A percentile compares a stretch with the other conserved stretches of the same genome.
phyloP scores from a whole-genome alignment of 176 grass and related monocot species.

The Carex scoparia region DNA sequence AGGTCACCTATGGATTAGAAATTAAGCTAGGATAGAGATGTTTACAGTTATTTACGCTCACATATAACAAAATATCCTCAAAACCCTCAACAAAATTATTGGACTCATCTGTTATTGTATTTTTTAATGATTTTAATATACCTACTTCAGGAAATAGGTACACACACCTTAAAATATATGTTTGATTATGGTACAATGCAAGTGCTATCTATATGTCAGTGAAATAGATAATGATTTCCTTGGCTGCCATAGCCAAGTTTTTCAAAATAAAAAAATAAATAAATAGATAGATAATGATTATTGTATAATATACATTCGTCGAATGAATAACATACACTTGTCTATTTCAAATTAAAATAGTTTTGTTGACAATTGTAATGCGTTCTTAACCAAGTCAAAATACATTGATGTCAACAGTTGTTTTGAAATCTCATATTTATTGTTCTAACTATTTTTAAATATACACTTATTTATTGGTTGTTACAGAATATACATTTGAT shows the following conservation, averaged over 20 bases:
- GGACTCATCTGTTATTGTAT: neutral
- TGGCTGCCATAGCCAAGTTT: too few species aligned
- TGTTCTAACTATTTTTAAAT: neutral
- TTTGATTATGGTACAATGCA: neutral
- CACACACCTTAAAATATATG: neutral
- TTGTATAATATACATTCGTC: neutral
- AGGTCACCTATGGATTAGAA: neutral
- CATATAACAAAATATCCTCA: slow-evolving; percentile 12
- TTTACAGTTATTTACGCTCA: neutral
- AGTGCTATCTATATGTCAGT: neutral
- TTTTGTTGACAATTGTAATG: neutral
- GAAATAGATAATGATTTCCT: neutral
- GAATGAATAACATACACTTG: too few species aligned
- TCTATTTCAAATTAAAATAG: too few species aligned
- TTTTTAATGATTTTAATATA: neutral
- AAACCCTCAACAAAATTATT: neutral
- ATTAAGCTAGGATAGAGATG: neutral
- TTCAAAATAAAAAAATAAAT: too few species aligned
- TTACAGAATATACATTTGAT: neutral
- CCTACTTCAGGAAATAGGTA: too few species aligned
- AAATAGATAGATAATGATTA: too few species aligned
- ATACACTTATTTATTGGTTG: neutral
- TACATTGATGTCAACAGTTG: neutral
- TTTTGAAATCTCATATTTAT: neutral
- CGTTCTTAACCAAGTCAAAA: neutral